phyloP scores from a whole-genome alignment of 352 stramenopile species.

The Phytophthora quininea region DNA sequence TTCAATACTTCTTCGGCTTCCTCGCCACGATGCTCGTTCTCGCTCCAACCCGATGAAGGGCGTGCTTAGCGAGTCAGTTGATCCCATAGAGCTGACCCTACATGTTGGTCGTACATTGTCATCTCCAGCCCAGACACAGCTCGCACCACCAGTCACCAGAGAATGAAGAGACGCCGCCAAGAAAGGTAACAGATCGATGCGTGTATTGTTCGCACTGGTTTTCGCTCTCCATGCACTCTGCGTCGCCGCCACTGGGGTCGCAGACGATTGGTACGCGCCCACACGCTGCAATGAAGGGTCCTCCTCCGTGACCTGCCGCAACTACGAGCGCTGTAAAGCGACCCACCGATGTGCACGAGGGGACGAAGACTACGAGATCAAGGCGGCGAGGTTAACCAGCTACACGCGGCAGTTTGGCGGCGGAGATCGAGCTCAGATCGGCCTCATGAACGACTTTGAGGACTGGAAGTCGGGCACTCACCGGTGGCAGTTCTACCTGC shows the following conservation, averaged over 20 bases:
- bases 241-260: conserved; percentile 23
- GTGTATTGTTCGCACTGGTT: not conserved
- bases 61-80: too few species aligned
- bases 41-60: too few species aligned
- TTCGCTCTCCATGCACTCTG: not conserved
- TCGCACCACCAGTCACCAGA: too few species aligned
- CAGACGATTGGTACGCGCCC: conserved; percentile 55
- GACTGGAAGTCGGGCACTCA: conserved; percentile 94
- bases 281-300: conserved; percentile 72
- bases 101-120: too few species aligned
- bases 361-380: conserved; percentile 91
- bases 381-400: conserved; percentile 59
- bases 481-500: conserved; percentile 55
- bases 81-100: too few species aligned
- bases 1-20: not conserved
- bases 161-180: not conserved
- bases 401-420: conserved; percentile 85
- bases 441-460: conserved; percentile 95
- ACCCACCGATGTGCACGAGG: conserved; percentile 93
- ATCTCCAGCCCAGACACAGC: too few species aligned
- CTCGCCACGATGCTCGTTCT: too few species aligned
- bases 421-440: conserved; percentile 69
- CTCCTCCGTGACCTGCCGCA: conserved; percentile 36
- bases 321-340: conserved; percentile 95
- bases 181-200: not conserved